phyloP scores from a whole-genome alignment of 805 yeast genomes.

The Phaffomyces thermotolerans region DNA sequence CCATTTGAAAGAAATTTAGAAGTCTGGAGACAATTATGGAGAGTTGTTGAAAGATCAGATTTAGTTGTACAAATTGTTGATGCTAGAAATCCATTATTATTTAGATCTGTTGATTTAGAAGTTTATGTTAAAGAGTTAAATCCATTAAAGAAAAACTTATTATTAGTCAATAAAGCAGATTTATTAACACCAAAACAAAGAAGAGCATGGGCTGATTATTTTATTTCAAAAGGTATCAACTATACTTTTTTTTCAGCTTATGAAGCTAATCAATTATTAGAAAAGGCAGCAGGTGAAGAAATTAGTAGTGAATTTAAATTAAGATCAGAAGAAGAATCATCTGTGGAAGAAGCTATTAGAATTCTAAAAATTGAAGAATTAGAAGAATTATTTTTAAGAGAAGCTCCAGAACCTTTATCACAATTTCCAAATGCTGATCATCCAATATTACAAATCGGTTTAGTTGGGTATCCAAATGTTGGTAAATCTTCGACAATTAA shows the following conservation, averaged over 20 bases:
- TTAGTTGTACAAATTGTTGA: conserved; percentile 95
- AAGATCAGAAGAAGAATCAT: conserved; percentile 13
- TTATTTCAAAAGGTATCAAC: conserved; percentile 57
- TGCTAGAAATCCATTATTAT: conserved; percentile 88
- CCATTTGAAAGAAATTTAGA: conserved; percentile 96
- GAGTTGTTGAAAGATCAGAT: conserved; percentile 93
- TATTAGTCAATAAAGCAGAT: conserved; percentile 92
- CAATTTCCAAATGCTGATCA: conserved; percentile 53
- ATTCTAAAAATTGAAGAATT: conserved; percentile 80
- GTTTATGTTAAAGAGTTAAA: conserved; percentile 72
- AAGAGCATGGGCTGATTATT: conserved; percentile 80
- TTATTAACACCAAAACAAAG: conserved; percentile 72
- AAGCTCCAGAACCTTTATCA: conserved; percentile 65
- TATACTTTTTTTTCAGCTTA: conserved; percentile 93
- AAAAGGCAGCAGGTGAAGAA: conserved; percentile 41
- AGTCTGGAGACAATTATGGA: conserved; percentile 98
- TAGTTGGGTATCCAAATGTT: conserved; percentile 96
- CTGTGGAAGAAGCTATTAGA: conserved; percentile 44
- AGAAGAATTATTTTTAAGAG: conserved; percentile 67
- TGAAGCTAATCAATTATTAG: conserved; percentile 69
- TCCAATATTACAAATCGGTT: conserved; percentile 75
- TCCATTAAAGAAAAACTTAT: conserved; percentile 67
- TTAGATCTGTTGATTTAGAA: conserved; percentile 84
- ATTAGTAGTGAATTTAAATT: conserved; percentile 9
- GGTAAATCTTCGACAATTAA: conserved; percentile 98